A percentile compares a stretch with the other conserved stretches of the same genome.
These are phyloP conservation scores for Schizosaccharomyces lindneri DNA, from an alignment of 805 yeast genomes.

Conservation along the genomic window DNA sequence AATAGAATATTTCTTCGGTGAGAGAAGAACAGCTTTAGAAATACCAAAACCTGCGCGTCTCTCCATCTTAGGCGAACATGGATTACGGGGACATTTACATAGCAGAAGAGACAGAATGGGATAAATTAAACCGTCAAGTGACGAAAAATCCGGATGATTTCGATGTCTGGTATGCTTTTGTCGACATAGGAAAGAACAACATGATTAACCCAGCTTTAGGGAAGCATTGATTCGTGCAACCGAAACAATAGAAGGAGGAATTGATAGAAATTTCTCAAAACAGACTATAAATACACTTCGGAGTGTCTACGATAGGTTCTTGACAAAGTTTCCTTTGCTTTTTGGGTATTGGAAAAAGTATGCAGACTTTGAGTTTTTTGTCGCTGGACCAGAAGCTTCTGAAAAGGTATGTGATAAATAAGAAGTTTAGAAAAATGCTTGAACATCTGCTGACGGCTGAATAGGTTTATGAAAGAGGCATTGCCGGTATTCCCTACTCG, in stretches of 20 bases:
- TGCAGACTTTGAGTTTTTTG: conserved; percentile 16
- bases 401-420: conserved; percentile 5
- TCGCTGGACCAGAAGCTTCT: conserved; percentile 13
- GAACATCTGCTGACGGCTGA: not conserved
- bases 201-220: conserved; percentile 7
- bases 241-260: conserved; percentile 13
- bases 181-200: not conserved
- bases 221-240: conserved; percentile 13
- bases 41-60: not conserved
- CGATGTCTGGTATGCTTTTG: conserved; percentile 7
- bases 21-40: not conserved
- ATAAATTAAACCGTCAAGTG: conserved; percentile 2
- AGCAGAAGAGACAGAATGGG: conserved; percentile 7
- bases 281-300: conserved; percentile 11
- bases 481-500: conserved; percentile 12
- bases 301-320: conserved; percentile 11
- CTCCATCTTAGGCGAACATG: not conserved
- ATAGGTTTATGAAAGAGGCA: conserved; percentile 14
- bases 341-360: conserved; percentile 20
- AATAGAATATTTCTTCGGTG: not conserved
- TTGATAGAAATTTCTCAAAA: conserved; percentile 12
- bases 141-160: conserved; percentile 13
- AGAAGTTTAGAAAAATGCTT: not conserved
- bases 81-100: conserved; percentile 1
- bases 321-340: conserved; percentile 15